A percentile compares a stretch with the other conserved stretches of the same genome.
phyloP scores from a whole-genome alignment of 768 basidiomycete species.

The Trametopsis cervina region DNA sequence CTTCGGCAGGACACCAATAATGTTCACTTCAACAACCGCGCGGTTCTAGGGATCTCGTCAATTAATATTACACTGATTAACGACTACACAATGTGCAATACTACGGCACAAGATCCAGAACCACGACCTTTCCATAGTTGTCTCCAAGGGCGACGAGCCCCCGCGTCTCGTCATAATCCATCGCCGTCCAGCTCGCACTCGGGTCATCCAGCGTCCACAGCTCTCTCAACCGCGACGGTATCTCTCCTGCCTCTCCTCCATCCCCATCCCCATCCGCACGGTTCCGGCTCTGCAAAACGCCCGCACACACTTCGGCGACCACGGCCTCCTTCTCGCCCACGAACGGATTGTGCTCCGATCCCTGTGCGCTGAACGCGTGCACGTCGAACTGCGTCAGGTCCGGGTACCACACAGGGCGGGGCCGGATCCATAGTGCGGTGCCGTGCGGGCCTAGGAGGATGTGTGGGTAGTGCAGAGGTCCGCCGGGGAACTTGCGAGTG shows the following conservation, averaged over 20 bases:
- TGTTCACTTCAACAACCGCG: no score
- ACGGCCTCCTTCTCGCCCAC: conserved; percentile 33
- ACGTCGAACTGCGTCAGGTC: conserved; percentile 23
- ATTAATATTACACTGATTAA: no score
- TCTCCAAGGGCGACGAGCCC: conserved; percentile 50
- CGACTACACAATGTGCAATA: no score
- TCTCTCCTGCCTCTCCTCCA: neutral
- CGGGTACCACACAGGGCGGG: conserved; percentile 39
- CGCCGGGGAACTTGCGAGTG: conserved; percentile 34
- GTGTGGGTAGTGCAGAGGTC: conserved; percentile 46
- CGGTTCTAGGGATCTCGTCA: no score
- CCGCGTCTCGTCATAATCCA: conserved; percentile 55
- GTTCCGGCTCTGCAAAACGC: conserved; percentile 26
- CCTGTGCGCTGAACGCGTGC: conserved; percentile 16
- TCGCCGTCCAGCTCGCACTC: conserved; percentile 43
- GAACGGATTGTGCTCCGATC: conserved; percentile 3
- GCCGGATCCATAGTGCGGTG: conserved; percentile 59
- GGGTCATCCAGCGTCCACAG: conserved; percentile 26
- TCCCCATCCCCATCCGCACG: no score
- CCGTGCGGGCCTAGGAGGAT: conserved; percentile 48
- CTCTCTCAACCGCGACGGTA: conserved; percentile 12
- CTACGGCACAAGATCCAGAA: conserved; percentile 30
- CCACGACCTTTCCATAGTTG: conserved; percentile 37
- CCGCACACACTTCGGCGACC: conserved; percentile 44
- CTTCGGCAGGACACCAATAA: no score